These are phyloP conservation scores for Prunus kanzakura DNA, from an alignment of 306 rosid species.

Conservation along the genomic window DNA sequence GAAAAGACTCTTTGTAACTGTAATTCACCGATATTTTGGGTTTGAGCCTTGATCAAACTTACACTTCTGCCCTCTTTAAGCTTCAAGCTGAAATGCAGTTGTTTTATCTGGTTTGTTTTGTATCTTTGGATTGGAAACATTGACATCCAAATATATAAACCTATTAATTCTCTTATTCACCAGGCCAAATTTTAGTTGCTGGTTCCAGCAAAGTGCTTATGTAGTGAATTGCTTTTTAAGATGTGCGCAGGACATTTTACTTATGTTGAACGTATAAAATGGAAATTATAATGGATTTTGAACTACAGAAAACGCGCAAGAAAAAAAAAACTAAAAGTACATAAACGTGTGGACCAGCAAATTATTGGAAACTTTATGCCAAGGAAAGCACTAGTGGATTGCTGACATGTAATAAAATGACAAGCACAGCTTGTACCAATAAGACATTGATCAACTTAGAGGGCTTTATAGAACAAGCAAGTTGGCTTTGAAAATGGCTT, in stretches of 20 bases:
- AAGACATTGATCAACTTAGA: constrained; percentile 11
- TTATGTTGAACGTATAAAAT: neutral
- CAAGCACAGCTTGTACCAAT: constrained; percentile 33
- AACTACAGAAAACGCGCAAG: neutral
- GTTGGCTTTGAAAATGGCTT: constrained; percentile 16
- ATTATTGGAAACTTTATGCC: constrained; percentile 5
- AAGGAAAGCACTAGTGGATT: constrained; percentile 7
- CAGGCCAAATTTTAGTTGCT: neutral
- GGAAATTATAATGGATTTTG: neutral
- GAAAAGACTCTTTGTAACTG: constrained; percentile 17
- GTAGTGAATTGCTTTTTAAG: neutral
- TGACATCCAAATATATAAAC: neutral
- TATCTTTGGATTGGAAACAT: neutral
- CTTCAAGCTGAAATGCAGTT: neutral
- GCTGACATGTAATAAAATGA: neutral
- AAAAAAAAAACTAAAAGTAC: neutral
- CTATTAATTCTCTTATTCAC: neutral
- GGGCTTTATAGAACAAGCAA: constrained; percentile 18
- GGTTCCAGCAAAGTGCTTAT: neutral
- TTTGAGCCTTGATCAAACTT: constrained; percentile 18
- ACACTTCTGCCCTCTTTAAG: constrained; percentile 2
- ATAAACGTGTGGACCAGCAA: constrained; percentile 17
- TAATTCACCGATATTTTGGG: constrained; percentile 6
- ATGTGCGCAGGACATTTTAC: neutral
- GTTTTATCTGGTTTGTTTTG: neutral